Conservation (phyloP, 73 alveolate genomes). For the Paramecium tetraurelia region DNA sequence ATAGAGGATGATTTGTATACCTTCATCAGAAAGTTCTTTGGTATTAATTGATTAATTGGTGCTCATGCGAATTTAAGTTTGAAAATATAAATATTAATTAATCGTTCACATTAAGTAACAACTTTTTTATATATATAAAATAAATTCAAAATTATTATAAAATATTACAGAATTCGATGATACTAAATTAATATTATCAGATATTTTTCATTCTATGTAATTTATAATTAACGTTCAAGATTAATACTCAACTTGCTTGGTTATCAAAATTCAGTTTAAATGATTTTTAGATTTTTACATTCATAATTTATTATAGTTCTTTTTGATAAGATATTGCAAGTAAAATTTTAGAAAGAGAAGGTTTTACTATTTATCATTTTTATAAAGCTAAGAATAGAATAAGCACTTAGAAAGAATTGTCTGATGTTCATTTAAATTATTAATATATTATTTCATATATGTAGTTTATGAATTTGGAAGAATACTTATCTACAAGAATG, state of each 20-base stretch:
- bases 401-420: not conserved
- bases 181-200: not conserved
- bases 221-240: not conserved
- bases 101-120: not conserved
- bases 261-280: not conserved
- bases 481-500: not conserved
- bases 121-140: not conserved
- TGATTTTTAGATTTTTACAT: not conserved
- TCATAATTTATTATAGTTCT: not conserved
- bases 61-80: not conserved
- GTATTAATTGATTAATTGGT: not conserved
- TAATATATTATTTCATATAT: not conserved
- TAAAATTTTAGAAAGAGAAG: too few species aligned
- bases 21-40: slow-evolving; percentile 40
- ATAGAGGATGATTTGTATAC: not conserved
- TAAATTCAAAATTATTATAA: not conserved
- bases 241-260: not conserved
- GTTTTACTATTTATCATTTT: not conserved
- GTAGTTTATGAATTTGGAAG: not conserved
- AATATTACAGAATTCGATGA: not conserved
- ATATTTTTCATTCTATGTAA: not conserved
- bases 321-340: not conserved
- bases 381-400: not conserved
- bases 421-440: not conserved
- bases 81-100: not conserved